Conservation (phyloP, 1,284 basidiomycete species). For the Cerioporus squamosus region DNA sequence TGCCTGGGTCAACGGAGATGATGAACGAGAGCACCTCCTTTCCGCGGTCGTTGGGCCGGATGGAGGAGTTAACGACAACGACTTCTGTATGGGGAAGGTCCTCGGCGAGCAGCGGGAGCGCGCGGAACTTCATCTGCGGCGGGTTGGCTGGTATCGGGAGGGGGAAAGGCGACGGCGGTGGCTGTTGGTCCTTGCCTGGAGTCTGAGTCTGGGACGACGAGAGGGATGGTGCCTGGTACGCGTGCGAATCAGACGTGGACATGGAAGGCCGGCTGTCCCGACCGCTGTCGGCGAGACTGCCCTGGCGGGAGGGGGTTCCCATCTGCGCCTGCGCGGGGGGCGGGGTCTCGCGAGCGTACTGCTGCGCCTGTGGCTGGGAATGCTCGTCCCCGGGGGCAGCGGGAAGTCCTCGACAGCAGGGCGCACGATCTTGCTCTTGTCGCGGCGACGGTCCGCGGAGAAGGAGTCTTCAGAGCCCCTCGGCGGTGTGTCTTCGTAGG, state of each 20-base stretch:
- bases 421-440: constrained; percentile 7
- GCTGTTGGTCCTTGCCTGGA: constrained; percentile 10
- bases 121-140: constrained; percentile 55
- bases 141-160: constrained; percentile 29
- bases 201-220: constrained; percentile 21
- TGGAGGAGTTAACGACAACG: constrained; percentile 73
- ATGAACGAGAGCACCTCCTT: constrained; percentile 88
- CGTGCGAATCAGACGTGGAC: constrained; percentile 18
- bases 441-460: constrained; percentile 14
- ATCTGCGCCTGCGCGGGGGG: constrained; percentile 5
- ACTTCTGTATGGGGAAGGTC: constrained; percentile 72
- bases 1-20: constrained; percentile 67
- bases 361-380: neutral
- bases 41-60: constrained; percentile 83
- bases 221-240: constrained; percentile 12
- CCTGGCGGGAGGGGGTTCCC: constrained; percentile 17
- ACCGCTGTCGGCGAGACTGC: constrained; percentile 10
- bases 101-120: constrained; percentile 66
- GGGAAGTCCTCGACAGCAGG: constrained; percentile 40
- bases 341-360: constrained; percentile 1
- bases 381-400: constrained; percentile 33
- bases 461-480: constrained; percentile 4
- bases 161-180: constrained; percentile 31
- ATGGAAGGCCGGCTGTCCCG: constrained; percentile 18
- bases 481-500: constrained; percentile 24